Base-by-base conservation (phyloP, 2,329 filamentous ascomycete genomes). In the Ophiosphaerella herpotricha region DNA sequence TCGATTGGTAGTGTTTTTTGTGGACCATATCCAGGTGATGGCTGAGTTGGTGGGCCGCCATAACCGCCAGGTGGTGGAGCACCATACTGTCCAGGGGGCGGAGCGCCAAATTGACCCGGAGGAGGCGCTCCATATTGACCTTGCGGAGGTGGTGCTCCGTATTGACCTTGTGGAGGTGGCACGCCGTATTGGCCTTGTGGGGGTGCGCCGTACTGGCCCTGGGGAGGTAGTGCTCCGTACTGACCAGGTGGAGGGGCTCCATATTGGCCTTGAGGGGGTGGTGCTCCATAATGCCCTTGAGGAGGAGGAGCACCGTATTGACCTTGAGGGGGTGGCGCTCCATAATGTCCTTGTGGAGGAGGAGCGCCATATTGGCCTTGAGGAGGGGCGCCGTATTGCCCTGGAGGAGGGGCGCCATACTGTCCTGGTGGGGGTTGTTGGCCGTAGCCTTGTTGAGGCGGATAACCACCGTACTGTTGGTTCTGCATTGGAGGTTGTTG, bases 21-120 rank as follows among this genome's bases (percentile, higher is more conserved):
- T 0, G 87, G 81, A 2, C 85, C 85, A 65, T 96, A 97, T 32
- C 92, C 92, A 0, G 82, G 74, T 0, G 89, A 89, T 14, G 9
- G 87, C 54, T 75, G 67, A 51, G 61, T 64, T 32, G 70, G 69
- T 42, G 69, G 77, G 5, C 76, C 77, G 24, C 56, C 66, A 26
- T 56, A 63, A 3, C 77, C 77, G 23, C 55, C 63, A 46, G 72
- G 73, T 14, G 71, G 72, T 14, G 63, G 64, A n/a, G 62, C 60
- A 4, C 52, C 48, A 48, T 61, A 60, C 39, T 60, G 61, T n/a
- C 52, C 53, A 9, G 55, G 61, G 14, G 65, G 61, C 26, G 54
- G 57, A 49, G 60, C 55, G 32, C 60, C 55, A 14, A 58, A 55
- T 31, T 63, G 62, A 11, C 55, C 54, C 34, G 52, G 60, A 11